Conservation (phyloP, 352 stramenopile genomes). For the Hyaloperonospora arabidopsidis region DNA sequence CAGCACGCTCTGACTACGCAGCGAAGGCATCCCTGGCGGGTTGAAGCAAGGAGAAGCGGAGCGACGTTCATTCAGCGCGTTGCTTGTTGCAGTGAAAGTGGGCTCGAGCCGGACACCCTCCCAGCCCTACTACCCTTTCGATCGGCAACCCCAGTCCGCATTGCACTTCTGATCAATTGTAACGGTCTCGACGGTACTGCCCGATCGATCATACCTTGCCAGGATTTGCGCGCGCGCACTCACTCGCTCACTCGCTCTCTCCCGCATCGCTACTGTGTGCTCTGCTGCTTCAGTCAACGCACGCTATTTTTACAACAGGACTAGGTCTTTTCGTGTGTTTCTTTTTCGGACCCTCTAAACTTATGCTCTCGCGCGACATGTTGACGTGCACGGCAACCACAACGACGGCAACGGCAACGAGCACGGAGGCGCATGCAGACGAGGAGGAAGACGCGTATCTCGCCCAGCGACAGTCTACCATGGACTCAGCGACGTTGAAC, state of each 20-base stretch:
- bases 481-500: conserved; percentile 76
- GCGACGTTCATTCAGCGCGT: neutral
- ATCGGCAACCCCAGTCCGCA: neutral
- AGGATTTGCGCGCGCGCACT: neutral
- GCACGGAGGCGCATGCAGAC: conserved; percentile 7
- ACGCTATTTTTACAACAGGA: neutral
- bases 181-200: conserved; percentile 1
- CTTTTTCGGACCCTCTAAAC: no score
- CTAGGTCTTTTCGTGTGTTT: no score
- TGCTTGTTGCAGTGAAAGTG: no score
- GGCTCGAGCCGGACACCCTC: no score
- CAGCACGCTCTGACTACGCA: neutral
- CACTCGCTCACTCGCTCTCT: conserved; percentile 6
- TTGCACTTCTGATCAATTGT: neutral
- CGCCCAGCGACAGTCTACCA: conserved; percentile 59
- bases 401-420: neutral
- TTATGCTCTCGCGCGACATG: conserved; percentile 17
- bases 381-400: conserved; percentile 17
- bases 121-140: no score
- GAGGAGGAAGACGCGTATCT: conserved; percentile 48
- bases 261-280: neutral
- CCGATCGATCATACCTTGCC: neutral
- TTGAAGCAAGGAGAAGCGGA: neutral
- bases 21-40: neutral
- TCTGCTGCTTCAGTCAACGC: neutral